Evolutionary conservation across 495 filamentous ascomycete genomes (phyloP).

Genomic region (Xylaria palmicola): DNA sequence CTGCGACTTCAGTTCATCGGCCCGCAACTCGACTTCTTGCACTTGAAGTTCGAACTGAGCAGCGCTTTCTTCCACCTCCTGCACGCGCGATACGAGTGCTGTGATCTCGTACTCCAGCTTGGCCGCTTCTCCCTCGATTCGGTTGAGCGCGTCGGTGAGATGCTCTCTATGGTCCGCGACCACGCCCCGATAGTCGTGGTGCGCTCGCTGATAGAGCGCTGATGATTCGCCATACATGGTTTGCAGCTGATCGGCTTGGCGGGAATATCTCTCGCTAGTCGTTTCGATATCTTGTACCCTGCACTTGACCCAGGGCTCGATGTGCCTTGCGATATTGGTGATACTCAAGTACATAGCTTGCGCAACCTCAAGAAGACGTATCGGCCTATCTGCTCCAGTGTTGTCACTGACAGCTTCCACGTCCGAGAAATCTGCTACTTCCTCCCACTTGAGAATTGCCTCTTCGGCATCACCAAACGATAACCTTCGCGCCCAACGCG

Average conservation of each 20-base stretch:
- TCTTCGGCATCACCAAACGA: constrained; percentile 91
- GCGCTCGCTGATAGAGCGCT: constrained; percentile 62
- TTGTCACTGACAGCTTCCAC: constrained; percentile 8
- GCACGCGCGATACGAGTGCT: constrained; percentile 74
- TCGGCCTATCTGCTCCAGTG: constrained; percentile 33
- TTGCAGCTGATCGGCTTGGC: constrained; percentile 66
- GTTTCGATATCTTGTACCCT: constrained; percentile 62
- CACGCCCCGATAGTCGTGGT: constrained; percentile 64
- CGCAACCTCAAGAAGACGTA: constrained; percentile 54
- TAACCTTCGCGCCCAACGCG: constrained; percentile 73
- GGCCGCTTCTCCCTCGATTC: constrained; percentile 77
- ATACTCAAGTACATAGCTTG: constrained; percentile 56
- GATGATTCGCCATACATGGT: constrained; percentile 64
- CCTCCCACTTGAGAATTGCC: constrained; percentile 72
- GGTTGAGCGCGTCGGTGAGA: constrained; percentile 72
- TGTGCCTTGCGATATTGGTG: constrained; percentile 45
- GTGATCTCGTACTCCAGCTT: constrained; percentile 94
- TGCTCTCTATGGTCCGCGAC: constrained; percentile 63
- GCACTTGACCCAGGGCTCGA: constrained; percentile 64
- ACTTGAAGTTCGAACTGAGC: constrained; percentile 80
- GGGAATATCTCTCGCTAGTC: constrained; percentile 59
- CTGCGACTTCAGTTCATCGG: constrained; percentile 66
- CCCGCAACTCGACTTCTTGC: constrained; percentile 69
- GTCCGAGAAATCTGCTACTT: constrained; percentile 39
- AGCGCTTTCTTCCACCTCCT: constrained; percentile 84